A percentile compares a stretch with the other conserved stretches of the same genome.
Conservation (phyloP, 768 basidiomycete species). For the Russula compacta region DNA sequence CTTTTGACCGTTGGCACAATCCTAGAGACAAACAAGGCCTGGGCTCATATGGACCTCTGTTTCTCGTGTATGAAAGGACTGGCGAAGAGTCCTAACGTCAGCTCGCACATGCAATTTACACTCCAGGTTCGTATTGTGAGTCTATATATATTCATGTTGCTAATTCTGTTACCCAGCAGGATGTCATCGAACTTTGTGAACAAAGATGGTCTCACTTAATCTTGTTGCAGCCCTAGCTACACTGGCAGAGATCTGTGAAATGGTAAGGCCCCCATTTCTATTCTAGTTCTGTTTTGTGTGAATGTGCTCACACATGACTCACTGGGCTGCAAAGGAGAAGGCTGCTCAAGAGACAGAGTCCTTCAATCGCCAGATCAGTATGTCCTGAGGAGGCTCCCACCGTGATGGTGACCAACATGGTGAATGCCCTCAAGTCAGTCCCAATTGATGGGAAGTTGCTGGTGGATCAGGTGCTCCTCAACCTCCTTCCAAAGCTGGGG, state of each 20-base stretch:
- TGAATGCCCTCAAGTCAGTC: slow-evolving; percentile 47
- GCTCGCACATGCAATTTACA: slow-evolving; percentile 90
- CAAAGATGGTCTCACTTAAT: slow-evolving; percentile 69
- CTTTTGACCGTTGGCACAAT: slow-evolving; percentile 78
- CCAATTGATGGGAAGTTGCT: slow-evolving; percentile 73
- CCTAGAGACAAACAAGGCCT: slow-evolving; percentile 75
- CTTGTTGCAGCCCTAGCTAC: slow-evolving; percentile 72
- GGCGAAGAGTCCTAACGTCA: slow-evolving; percentile 61
- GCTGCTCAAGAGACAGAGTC: slow-evolving; percentile 70
- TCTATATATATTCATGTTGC: too few relatives aligned
- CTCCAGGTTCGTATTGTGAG: slow-evolving; percentile 72
- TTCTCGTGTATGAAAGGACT: slow-evolving; percentile 85
- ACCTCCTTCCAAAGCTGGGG: slow-evolving; percentile 69
- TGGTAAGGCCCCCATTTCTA: slow-evolving; percentile 44
- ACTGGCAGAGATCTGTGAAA: slow-evolving; percentile 81
- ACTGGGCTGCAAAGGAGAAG: slow-evolving; percentile 87
- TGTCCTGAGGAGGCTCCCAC: slow-evolving; percentile 87
- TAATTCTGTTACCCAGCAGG: slow-evolving; percentile 38
- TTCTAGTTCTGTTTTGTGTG: too few relatives aligned
- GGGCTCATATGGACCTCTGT: slow-evolving; percentile 85
- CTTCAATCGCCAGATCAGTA: slow-evolving; percentile 54
- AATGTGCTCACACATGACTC: slow-evolving; percentile 47
- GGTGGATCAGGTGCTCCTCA: slow-evolving; percentile 29
- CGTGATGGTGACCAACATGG: slow-evolving; percentile 66
- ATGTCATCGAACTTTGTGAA: slow-evolving; percentile 80